Conservation (phyloP, 1,284 basidiomycete genomes). For the Irpex rosettiformis region DNA sequence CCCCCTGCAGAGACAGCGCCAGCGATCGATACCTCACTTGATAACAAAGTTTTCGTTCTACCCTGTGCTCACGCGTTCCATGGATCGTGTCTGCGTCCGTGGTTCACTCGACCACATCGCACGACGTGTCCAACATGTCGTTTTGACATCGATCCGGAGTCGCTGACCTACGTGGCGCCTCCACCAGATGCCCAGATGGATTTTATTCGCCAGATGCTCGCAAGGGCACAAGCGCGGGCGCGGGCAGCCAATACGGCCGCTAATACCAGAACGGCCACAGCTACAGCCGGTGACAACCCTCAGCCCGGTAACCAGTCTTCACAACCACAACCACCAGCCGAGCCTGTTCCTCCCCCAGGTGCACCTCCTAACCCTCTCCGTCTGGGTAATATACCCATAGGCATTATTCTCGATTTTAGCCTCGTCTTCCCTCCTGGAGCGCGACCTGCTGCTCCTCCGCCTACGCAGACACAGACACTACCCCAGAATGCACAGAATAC, state of each 20-base stretch:
- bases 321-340: too few relatives aligned
- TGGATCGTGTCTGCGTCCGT: slow-evolving; percentile 68
- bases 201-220: slow-evolving; percentile 8
- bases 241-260: background rate
- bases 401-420: slow-evolving; percentile 16
- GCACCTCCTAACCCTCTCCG: background rate
- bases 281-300: too few relatives aligned
- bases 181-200: slow-evolving; percentile 14
- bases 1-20: slow-evolving; percentile 15
- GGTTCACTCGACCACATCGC: slow-evolving; percentile 72
- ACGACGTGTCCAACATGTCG: slow-evolving; percentile 80
- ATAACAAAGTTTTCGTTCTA: slow-evolving; percentile 52
- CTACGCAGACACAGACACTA: background rate
- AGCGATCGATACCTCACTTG: slow-evolving; percentile 10
- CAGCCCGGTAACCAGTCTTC: too few relatives aligned
- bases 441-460: slow-evolving; percentile 4
- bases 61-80: slow-evolving; percentile 81
- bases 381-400: slow-evolving; percentile 4
- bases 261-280: background rate
- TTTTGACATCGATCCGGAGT: slow-evolving; percentile 76
- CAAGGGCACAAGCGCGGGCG: background rate
- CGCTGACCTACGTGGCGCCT: slow-evolving; percentile 48
- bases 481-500: background rate
- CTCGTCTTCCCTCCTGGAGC: slow-evolving; percentile 13
- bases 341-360: too few relatives aligned